Base-by-base conservation (phyloP, 1,284 basidiomycete species). In the Ceratobasidium sp. region DNA sequence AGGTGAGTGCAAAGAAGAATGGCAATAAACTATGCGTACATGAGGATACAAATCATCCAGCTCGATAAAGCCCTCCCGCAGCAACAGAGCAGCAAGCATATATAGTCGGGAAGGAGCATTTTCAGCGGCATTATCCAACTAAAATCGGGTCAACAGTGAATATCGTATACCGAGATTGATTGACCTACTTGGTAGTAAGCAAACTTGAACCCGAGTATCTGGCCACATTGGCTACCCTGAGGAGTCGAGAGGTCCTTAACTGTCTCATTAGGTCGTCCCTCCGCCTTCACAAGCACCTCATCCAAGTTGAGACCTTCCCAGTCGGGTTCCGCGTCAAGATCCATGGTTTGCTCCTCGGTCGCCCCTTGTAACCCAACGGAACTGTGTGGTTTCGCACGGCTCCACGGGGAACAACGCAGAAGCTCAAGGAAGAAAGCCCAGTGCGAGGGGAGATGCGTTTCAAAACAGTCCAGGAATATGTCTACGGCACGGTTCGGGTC, bases 161-260 rank as follows among this genome's bases (percentile, higher is more conserved):
- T 71, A 29, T 78, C 74, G 53, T 78, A 77, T 22, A 46, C 19
- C 41, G 24, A 39, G 9, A 34, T 39, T 64, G 11, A 13, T n/a
- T 43, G 29, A 79, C 87, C 72, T 77, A 93, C 93, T 83, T 95
- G 91, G 82, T 97, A 98, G 81, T 92, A 90, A 11, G 87, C 86
- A 80, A 98, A 98, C 81, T 99, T 98, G 87, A 98, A 98, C 24
- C 97, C 97, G 14, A 99, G 84, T 0, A 98, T 91, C 82, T 98
- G 95, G 9, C 94, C 92, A 76, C 71, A 73, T 19, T 73, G 71
- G 22, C 71, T 73, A 1, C 71, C 71, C 51, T 73, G 71, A 27
- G 71, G 71, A 56, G 51, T 62, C 74, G 69, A 41, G 19, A 65
- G 56, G 19, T 71, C 27, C 16, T 64, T 48, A 34, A 19, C 51